Conservation (phyloP, 495 filamentous ascomycete genomes). For the Melanomma pulvis-pyrius region DNA sequence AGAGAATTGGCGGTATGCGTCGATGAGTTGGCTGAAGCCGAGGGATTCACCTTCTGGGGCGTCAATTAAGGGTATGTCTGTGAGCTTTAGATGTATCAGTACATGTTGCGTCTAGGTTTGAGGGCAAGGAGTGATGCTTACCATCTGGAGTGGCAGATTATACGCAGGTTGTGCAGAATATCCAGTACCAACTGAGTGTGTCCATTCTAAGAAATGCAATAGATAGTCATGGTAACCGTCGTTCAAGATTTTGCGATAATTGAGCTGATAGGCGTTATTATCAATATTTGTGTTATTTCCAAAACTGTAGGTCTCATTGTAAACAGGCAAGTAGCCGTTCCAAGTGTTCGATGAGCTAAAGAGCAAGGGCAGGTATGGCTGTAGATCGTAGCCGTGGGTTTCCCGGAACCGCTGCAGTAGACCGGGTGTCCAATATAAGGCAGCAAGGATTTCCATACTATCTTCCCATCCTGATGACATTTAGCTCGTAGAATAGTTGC, state of each 20-base stretch:
- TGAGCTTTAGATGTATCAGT: constrained; percentile 8
- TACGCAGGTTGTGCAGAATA: constrained; percentile 55
- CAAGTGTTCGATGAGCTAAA: constrained; percentile 35
- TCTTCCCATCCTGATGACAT: constrained; percentile 54
- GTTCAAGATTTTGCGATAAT: constrained; percentile 44
- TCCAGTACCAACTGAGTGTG: constrained; percentile 43
- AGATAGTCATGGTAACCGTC: constrained; percentile 48
- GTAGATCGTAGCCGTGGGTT: constrained; percentile 38
- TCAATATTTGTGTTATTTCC: constrained; percentile 39
- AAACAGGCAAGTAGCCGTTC: constrained; percentile 6
- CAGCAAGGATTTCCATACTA: constrained; percentile 50
- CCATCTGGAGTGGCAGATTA: constrained; percentile 54
- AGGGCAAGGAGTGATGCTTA: constrained; percentile 15
- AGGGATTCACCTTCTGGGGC: constrained; percentile 56
- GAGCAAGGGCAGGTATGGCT: constrained; percentile 47
- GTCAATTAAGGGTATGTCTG: constrained; percentile 47
- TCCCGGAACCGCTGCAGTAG: constrained; percentile 38
- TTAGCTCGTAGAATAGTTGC: background rate
- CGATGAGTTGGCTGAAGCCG: constrained; percentile 47
- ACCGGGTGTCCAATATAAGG: constrained; percentile 51
- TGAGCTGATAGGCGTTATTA: constrained; percentile 37
- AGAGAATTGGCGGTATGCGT: constrained; percentile 52
- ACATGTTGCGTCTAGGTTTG: background rate
- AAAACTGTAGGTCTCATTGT: constrained; percentile 39
- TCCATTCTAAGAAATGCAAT: constrained; percentile 43